These are phyloP conservation scores for Daphne laureola DNA, from an alignment of 441 rosid genomes.

Conservation along the genomic window DNA sequence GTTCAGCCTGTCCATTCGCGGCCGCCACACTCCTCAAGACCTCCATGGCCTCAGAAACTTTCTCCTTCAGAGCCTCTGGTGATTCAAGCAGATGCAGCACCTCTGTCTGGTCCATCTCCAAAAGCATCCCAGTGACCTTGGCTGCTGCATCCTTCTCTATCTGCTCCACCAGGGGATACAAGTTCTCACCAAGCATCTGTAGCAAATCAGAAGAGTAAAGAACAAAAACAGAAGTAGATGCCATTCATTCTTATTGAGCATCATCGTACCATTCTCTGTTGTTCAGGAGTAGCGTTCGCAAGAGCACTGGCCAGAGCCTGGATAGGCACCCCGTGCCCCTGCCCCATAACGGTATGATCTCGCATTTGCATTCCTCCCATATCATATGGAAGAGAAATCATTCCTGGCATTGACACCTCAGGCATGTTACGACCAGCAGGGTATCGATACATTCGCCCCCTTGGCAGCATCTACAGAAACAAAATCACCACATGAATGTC, in stretches of 20 bases:
- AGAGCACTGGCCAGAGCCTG: conserved; percentile 50
- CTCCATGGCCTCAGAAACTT: conserved; percentile 72
- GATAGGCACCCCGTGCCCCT: conserved; percentile 35
- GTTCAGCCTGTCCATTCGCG: conserved; percentile 36
- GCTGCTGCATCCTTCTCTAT: conserved; percentile 56
- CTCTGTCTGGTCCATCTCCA: conserved; percentile 76
- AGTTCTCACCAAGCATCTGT: conserved; percentile 66
- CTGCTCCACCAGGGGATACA: conserved; percentile 64
- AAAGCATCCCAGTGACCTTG: conserved; percentile 70
- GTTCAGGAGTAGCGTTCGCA: conserved; percentile 55
- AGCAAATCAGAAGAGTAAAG: background rate
- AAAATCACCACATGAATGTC: background rate
- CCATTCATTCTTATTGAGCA: background rate
- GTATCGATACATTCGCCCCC: conserved; percentile 64
- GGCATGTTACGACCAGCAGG: conserved; percentile 39
- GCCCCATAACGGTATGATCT: conserved; percentile 24
- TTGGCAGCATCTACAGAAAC: conserved; percentile 64
- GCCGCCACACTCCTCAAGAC: conserved; percentile 52
- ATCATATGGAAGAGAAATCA: conserved; percentile 48
- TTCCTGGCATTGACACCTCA: conserved; percentile 37
- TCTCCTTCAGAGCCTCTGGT: conserved; percentile 58
- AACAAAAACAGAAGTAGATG: background rate
- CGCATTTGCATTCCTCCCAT: conserved; percentile 42
- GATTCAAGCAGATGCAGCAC: conserved; percentile 62
- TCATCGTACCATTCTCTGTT: conserved; percentile 42